Evolutionary conservation across 805 yeast genomes (phyloP).

Genomic region (Deakozyma indianensis): DNA sequence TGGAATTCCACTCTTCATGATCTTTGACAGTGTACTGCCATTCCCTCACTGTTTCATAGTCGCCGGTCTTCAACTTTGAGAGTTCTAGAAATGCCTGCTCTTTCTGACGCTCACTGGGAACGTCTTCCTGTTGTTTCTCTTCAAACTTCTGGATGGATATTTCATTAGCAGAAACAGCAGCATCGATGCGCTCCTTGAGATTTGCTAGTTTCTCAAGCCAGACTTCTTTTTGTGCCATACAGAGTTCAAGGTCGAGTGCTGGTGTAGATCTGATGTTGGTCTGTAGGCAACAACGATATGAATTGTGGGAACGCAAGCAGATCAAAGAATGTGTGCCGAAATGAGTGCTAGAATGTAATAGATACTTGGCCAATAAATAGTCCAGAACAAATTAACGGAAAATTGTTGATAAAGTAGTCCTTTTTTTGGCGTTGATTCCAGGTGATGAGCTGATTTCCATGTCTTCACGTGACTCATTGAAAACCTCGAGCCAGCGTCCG

Average conservation of each 20-base stretch:
- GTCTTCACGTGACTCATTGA: too few species aligned
- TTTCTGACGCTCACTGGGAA: not conserved
- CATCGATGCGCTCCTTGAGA: not conserved
- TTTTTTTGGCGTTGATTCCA: too few species aligned
- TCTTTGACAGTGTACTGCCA: not conserved
- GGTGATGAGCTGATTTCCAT: too few species aligned
- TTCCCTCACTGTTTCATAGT: not conserved
- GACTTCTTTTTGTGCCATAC: too few species aligned
- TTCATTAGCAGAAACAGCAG: not conserved
- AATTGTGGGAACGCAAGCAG: too few species aligned
- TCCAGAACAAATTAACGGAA: too few species aligned
- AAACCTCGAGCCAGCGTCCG: too few species aligned
- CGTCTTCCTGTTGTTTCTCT: not conserved
- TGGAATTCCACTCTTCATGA: not conserved
- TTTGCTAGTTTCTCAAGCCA: not conserved
- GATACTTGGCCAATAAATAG: too few species aligned
- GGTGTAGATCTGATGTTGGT: not conserved
- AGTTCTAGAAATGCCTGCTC: not conserved
- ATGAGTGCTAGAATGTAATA: too few species aligned
- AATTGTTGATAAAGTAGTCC: too few species aligned
- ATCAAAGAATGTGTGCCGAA: too few species aligned
- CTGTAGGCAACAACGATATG: too few species aligned
- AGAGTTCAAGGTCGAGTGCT: not conserved
- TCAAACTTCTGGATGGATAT: not conserved
- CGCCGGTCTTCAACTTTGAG: not conserved